Base-by-base conservation (phyloP, 768 basidiomycete genomes). In the Lentinus tigrinus region DNA sequence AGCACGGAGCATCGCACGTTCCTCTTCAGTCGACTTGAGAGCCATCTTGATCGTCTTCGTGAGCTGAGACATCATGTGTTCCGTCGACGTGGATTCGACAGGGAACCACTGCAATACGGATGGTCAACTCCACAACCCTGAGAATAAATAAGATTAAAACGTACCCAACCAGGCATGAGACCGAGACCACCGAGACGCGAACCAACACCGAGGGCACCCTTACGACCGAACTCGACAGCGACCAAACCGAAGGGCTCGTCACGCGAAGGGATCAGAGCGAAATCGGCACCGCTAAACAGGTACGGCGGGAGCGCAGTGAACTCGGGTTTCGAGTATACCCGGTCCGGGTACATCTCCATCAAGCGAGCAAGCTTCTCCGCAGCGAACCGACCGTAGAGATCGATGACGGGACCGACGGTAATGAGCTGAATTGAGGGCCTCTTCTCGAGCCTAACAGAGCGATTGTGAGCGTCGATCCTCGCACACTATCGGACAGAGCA, bases 221-320 rank as follows among this genome's bases (percentile, higher is more conserved):
- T 97, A 64, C 95, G 80, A 72, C 95, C 95, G 74, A 97, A 97
- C 71, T 96, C 95, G 63, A 97, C 95, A 51, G 95, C 94, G 28
- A 96, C 94, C 44, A 97, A 77, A 76, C 95, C 95, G 74, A 97
- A 97, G 2, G 95, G 95, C 67, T 97, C 95, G 69, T 97, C 95
- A 72, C 95, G 89, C 52, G 95, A 96, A 13, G 95, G 95, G 65
- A 97, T 97, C 59, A 97, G 74, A 28, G 95, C 95, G 62, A 97
- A 97, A 71, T 97, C 95, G 39, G 95, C 95, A 65, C 95, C 95
- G 64, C 89, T 89, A 78, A 97, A 97, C 55, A 97, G 75, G 72
- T 91, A 97, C 0, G 95, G 93, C 1, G 95, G 95, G 24, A 97
- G 77, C 1, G 91, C 89, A 14, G 95, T 97, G 74, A 96, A 97